phyloP scores from a whole-genome alignment of 495 filamentous ascomycete genomes.

The Penicillium malachiteum region DNA sequence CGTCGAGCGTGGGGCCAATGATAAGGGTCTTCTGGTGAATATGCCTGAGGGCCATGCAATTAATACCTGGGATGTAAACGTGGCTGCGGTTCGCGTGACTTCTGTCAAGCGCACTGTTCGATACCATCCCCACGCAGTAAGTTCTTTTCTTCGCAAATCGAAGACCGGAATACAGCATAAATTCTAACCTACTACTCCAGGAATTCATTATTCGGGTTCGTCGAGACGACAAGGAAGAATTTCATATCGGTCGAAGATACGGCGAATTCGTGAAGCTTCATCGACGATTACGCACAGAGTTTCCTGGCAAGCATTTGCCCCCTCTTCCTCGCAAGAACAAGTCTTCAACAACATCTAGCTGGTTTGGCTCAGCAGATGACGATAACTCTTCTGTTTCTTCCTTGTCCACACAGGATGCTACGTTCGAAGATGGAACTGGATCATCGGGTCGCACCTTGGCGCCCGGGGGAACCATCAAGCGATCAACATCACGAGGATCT shows the following conservation, averaged over 20 bases:
- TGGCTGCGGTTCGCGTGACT: slow-evolving; percentile 81
- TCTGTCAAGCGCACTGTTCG: slow-evolving; percentile 82
- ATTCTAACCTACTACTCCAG: slow-evolving; percentile 41
- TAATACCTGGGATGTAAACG: slow-evolving; percentile 96
- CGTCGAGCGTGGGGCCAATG: slow-evolving; percentile 87
- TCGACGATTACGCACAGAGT: slow-evolving; percentile 73
- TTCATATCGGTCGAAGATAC: slow-evolving; percentile 81
- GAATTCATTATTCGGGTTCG: slow-evolving; percentile 89
- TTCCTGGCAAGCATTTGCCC: slow-evolving; percentile 88
- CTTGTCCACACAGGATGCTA: slow-evolving; percentile 58
- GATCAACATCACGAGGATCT: slow-evolving; percentile 41
- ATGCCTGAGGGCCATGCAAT: slow-evolving; percentile 86
- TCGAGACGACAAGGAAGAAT: slow-evolving; percentile 64
- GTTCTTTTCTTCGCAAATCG: slow-evolving; percentile 20
- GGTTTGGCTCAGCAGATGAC: slow-evolving; percentile 57
- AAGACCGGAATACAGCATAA: neutral
- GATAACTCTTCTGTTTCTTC: slow-evolving; percentile 79
- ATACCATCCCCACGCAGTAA: slow-evolving; percentile 88
- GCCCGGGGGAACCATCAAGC: slow-evolving; percentile 21
- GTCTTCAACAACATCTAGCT: slow-evolving; percentile 59
- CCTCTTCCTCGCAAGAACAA: slow-evolving; percentile 90
- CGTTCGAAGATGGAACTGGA: slow-evolving; percentile 35
- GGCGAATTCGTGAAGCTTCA: slow-evolving; percentile 82
- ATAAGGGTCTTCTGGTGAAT: slow-evolving; percentile 79
- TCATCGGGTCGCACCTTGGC: slow-evolving; percentile 25